phyloP scores from a whole-genome alignment of 139 green algal species.

The Edaphochlamys debaryana region DNA sequence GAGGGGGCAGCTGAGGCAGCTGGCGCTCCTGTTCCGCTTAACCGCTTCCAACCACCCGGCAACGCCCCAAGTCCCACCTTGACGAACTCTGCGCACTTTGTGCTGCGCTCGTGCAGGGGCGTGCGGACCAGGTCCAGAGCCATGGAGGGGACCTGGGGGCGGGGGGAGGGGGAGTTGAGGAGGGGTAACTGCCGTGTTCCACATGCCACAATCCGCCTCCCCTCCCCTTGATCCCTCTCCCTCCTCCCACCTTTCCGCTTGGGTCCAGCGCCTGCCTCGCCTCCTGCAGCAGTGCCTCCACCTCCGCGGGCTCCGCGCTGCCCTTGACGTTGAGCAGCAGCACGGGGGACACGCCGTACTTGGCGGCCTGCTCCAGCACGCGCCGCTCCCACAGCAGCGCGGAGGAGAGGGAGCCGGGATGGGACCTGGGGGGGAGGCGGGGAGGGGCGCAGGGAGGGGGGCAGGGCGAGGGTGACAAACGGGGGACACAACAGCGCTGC shows the following conservation, averaged over 20 bases:
- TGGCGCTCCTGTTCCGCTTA: too few relatives aligned
- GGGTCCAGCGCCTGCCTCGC: not conserved
- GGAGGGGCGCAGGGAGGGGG: not conserved
- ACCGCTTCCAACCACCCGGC: too few relatives aligned
- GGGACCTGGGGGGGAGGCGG: not conserved
- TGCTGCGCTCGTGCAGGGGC: slow-evolving; percentile 18
- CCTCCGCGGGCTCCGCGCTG: not conserved
- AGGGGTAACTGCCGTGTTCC: too few relatives aligned
- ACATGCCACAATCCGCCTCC: too few relatives aligned
- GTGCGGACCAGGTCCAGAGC: slow-evolving; percentile 46
- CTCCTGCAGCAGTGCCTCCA: slow-evolving; percentile 7
- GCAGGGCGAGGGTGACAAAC: too few relatives aligned
- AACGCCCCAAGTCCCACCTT: not conserved
- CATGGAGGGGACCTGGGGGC: slow-evolving; percentile 12
- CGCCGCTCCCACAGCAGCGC: not conserved
- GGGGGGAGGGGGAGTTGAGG: too few relatives aligned
- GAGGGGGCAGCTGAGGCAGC: too few relatives aligned
- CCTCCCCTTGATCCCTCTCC: too few relatives aligned
- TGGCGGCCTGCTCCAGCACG: slow-evolving; percentile 13
- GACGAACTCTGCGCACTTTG: slow-evolving; percentile 1
- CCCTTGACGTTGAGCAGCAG: slow-evolving; percentile 30
- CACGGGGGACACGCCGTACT: slow-evolving; percentile 16
- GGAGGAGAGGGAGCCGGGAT: not conserved
- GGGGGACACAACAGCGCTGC: too few relatives aligned
- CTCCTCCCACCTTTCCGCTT: not conserved